Base-by-base conservation (phyloP, 768 basidiomycete species). In the Cantharellus anzutake region DNA sequence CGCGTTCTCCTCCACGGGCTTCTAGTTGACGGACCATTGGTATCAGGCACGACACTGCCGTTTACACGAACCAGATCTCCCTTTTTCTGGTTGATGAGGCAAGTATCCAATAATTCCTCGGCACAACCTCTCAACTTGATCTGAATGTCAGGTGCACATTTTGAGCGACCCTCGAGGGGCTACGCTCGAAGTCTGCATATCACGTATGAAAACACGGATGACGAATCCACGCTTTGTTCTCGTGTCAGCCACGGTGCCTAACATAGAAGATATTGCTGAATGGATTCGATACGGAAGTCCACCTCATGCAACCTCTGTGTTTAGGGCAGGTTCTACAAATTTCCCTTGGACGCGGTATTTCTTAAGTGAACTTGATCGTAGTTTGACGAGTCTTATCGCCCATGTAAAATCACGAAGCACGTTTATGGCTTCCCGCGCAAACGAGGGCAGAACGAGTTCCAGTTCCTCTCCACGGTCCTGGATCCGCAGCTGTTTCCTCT, bases 21-120 rank as follows among this genome's bases (percentile, higher is more conserved):
- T 11, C 29, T 48, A 11, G 44, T 48, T 48, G 44, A 11, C 44
- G 11, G 11, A 48, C 44, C 11, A 29, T 48, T 48, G 44, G 44
- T 11, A 29, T 48, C 58, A 83, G 83, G 81, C 70, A 72, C 58
- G 80, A 80, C 58, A 79, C 88, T 63, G 72, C 75, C n/a, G 72
- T 77, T 37, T 78, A 86, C 41, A 70, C 91, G 34, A 78, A 82
- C 3, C 79, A 81, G 58, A 78, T 94, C 42, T 75, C 79, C 51
- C 74, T 97, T 34, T 84, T 96, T 64, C 78, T 96, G 50, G 83
- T 96, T n/a, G 91, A 96, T 64, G 91, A 94, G 72, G 91, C 87
- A 60, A n/a, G 20, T 3, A 39, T 51, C 14, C 39, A 2, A 16
- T 14, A 29, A 4, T 11, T 0, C 56, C 41, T 11, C 3, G 2